Base-by-base conservation (phyloP, 176 grass and related monocot species). In the Bolboschoenus planiculmis region DNA sequence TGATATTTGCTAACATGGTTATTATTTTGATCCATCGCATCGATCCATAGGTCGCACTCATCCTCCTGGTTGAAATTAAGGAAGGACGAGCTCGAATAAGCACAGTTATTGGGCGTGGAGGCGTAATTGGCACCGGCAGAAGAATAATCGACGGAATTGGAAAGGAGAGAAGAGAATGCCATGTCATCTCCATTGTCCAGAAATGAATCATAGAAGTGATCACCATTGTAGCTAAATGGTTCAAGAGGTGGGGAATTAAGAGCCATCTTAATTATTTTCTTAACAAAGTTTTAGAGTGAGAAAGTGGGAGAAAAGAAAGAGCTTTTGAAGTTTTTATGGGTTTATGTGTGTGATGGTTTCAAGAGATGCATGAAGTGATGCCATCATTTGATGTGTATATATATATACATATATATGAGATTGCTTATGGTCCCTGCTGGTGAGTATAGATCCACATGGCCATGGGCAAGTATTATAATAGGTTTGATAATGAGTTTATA, bases 31-130 rank as follows among this genome's bases (percentile, higher is more conserved):
- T 84, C 90, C 88, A 86, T 81, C 7, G 83, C 83, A 39, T 97
- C 89, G 60, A 90, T 90, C 96, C 90, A 95, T 40, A 72, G 65
- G 64, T 85, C 89, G 47, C 67, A 83, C 14, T 88, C 86, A 13
- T 87, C 87, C 37, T 87, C 55, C 8, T 55, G 84, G 56, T 90
- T 78, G 79, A 95, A 95, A 23, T 83, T 78, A 60, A 95, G 87
- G 6, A 99, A 44, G 18, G 92, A 85, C n/a, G 87, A 43, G 59
- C 53, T 56, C n/a, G 86, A 84, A 70, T 67, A 58, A 16, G 54
- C 18, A 71, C 83, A 84, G 20, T 44, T 50, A 44, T 71, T 67
- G 13, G 74, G 27, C 27, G 47, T 42, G 26, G 15, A 63, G 56
- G 58, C 79, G 33, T 46, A 50, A 64, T 64, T 60, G 3, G 9